A percentile compares a stretch with the other conserved stretches of the same genome.
These are phyloP conservation scores for Aspergillus costaricaensis DNA, from an alignment of 2,329 filamentous ascomycete species.

Conservation along the genomic window DNA sequence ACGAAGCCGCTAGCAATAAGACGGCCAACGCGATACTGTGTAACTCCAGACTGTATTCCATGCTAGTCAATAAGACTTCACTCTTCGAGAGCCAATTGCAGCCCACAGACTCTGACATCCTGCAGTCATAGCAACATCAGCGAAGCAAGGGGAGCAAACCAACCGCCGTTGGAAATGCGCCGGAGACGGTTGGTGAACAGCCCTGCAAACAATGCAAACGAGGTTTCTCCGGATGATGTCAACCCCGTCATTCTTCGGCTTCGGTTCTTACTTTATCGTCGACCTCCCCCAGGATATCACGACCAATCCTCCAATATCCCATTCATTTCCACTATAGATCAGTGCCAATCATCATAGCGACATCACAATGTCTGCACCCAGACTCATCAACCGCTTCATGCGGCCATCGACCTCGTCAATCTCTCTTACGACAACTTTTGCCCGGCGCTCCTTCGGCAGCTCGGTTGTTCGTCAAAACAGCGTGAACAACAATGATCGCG, in stretches of 20 bases:
- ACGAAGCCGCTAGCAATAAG: not conserved
- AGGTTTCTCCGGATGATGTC: slow-evolving; percentile 40
- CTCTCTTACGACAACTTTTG: slow-evolving; percentile 28
- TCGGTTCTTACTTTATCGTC: not conserved
- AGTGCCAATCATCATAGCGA: slow-evolving; percentile 4
- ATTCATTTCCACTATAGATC: not conserved
- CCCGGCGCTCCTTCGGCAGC: slow-evolving; percentile 34
- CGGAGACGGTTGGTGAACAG: slow-evolving; percentile 16
- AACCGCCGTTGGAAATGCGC: slow-evolving; percentile 16
- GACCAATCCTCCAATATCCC: not conserved
- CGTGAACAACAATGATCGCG: slow-evolving; percentile 53
- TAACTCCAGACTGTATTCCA: too few relatives aligned
- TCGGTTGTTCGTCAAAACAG: slow-evolving; percentile 35
- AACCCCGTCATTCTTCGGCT: slow-evolving; percentile 30
- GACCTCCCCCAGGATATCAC: not conserved
- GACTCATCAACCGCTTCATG: slow-evolving; percentile 48
- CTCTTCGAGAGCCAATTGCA: not conserved
- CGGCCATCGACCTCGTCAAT: slow-evolving; percentile 37
- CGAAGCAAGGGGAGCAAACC: not conserved
- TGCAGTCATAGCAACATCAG: slow-evolving; percentile 5
- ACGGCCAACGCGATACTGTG: not conserved
- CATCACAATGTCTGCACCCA: slow-evolving; percentile 49
- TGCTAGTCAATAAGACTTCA: not conserved
- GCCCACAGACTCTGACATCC: not conserved
- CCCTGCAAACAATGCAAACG: slow-evolving; percentile 42